Percentiles rank a stretch among this genome's conserved stretches.
phyloP scores from a whole-genome alignment of 306 rosid genomes.

The Vigna mungo region DNA sequence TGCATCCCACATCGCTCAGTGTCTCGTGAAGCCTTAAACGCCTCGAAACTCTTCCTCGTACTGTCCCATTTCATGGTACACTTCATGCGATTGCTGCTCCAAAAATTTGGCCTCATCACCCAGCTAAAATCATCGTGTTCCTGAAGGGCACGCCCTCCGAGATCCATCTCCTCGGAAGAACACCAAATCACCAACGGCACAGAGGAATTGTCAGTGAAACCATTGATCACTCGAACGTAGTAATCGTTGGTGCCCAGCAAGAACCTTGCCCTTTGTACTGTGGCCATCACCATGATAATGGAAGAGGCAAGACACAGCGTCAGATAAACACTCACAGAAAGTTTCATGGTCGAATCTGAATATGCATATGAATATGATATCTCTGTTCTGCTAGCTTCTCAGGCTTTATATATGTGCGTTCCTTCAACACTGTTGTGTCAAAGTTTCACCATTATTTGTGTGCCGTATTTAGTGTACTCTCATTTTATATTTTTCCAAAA shows the following conservation, averaged over 20 bases:
- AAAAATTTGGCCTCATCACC: conserved; percentile 56
- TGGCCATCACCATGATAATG: conserved; percentile 42
- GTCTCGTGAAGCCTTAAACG: conserved; percentile 78
- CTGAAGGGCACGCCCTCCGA: conserved; percentile 87
- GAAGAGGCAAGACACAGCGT: conserved; percentile 31
- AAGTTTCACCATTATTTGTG: neutral
- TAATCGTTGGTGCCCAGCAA: conserved; percentile 50
- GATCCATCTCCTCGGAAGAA: conserved; percentile 60
- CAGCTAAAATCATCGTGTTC: conserved; percentile 87
- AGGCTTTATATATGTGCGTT: neutral
- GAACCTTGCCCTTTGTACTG: conserved; percentile 42
- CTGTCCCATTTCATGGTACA: conserved; percentile 88
- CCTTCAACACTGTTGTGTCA: neutral
- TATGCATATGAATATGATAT: neutral
- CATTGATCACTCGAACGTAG: conserved; percentile 72
- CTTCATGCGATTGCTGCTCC: conserved; percentile 60
- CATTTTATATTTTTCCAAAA: neutral
- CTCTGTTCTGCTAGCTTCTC: neutral
- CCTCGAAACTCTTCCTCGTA: conserved; percentile 71
- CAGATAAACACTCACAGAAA: conserved; percentile 11
- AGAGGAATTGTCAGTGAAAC: conserved; percentile 77
- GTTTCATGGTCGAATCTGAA: conserved; percentile 24
- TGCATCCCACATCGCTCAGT: conserved; percentile 56
- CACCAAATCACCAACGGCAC: conserved; percentile 89
- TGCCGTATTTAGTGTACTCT: neutral